These are phyloP conservation scores for Astragalus membranaceus DNA, from an alignment of 306 rosid species.

Conservation along the genomic window DNA sequence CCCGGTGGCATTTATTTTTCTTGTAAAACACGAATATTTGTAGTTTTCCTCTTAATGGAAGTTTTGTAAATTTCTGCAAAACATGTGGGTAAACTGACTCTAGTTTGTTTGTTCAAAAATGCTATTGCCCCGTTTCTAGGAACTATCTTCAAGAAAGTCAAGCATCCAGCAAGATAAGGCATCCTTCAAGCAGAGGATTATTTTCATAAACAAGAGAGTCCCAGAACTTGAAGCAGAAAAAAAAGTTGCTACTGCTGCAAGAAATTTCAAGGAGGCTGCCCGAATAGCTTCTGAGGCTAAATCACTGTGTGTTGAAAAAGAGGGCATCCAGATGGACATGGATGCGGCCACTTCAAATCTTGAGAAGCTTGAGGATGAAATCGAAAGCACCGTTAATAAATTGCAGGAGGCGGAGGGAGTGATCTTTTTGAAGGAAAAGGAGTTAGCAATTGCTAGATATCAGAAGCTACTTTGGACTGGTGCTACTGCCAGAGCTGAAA, in stretches of 20 bases:
- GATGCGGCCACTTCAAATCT: conserved; percentile 39
- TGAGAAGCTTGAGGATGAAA: conserved; percentile 64
- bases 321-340: conserved; percentile 45
- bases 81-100: background rate
- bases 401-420: conserved; percentile 59
- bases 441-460: conserved; percentile 64
- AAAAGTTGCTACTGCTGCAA: conserved; percentile 71
- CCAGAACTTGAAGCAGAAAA: conserved; percentile 86
- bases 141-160: conserved; percentile 71
- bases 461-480: conserved; percentile 61
- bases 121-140: conserved; percentile 39
- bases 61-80: background rate
- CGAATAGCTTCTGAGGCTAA: conserved; percentile 74
- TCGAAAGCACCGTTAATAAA: conserved; percentile 40
- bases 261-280: conserved; percentile 87
- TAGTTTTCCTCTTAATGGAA: background rate
- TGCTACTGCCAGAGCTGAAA: conserved; percentile 63
- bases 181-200: conserved; percentile 61
- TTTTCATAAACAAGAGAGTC: conserved; percentile 69
- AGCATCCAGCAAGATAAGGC: conserved; percentile 60
- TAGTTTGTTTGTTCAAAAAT: conserved; percentile 21
- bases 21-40: background rate
- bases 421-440: conserved; percentile 60
- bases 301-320: conserved; percentile 53
- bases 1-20: background rate